Base-by-base conservation (phyloP, 2,329 filamentous ascomycete species). In the Zasmidium citrigriseum region DNA sequence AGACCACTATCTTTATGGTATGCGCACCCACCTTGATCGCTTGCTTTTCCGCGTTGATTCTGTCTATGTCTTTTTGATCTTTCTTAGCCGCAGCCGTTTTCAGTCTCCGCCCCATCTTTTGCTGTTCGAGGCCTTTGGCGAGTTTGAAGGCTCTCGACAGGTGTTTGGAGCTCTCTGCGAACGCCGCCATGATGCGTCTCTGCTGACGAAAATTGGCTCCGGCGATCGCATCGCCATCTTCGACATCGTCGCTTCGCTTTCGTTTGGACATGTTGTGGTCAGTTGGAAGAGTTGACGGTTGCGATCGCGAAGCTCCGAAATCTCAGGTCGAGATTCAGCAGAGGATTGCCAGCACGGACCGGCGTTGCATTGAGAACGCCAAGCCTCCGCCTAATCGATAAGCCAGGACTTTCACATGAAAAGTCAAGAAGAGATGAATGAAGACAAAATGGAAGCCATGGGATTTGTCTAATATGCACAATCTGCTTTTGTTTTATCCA, bases 121-220 rank as follows among this genome's bases (percentile, higher is more conserved):
- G 90, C 47, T 89, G 83, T 77, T 93, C 90, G 69, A 91, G 89
- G 48, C 87, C 87, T 70, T 90, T 91, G 57, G 87, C 88, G 11
- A 82, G 79, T 73, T 91, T 91, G 60, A 93, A 80, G 0, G 87
- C 88, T 58, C 85, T 82, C 61, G 82, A 82, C 9, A 93, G 78
- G 34, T 86, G 80, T 69, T 84, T 85, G 63, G 82, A 80, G 67
- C 81, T 80, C 48, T 80, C 76, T 27, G 60, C 24, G 51, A 66
- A 63, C 20, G 62, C 55, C 25, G 54, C 59, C 52, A 61, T 57
- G 47, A 66, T 63, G 29, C 61, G 62, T 18, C 64, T 60, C 34
- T 64, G 62, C 44, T 58, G 53, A 16, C 64, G 58, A 24, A 61
- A 60, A 27, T 66, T 57, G 24, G 57, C 49, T 29, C 25, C 48